Evolutionary conservation across 768 basidiomycete species (phyloP), one percentile per base, ranked within the genome.

Genomic region (Hemileccinum rubropunctum): DNA sequence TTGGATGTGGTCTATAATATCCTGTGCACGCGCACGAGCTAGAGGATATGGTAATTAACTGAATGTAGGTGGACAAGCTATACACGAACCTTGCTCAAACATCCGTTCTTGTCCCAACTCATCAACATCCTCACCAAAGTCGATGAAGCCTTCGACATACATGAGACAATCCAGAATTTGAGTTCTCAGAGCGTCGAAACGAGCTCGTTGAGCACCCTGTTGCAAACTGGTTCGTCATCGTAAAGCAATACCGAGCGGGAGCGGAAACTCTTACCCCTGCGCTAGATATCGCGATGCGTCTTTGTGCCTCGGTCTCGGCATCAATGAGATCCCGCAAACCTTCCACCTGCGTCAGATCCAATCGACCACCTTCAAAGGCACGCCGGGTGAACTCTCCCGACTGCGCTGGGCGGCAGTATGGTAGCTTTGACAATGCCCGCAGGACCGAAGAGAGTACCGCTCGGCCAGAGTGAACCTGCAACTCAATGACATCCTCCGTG

Each of bases 331-430:
- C 93, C 51, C 84, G 81, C 48, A 95, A 64, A 6, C 91, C 93
- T 62, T 95, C 93, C 1, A 91, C 91, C 68, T 95, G 87, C 0
- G 91, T 92, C 48, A 95, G 69, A 61, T 94, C 92, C 46, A 95
- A 71, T 37, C 90, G 77, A 0, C 93, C 93, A 17, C 80, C 84
- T 23, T 84, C 71, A 54, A 91, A 90, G 0, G 92, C 91, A 38
- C 88, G 83, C 23, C 85, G 78, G 13, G 93, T 94, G 60, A 95
- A 95, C 68, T 95, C 93, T 26, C 93, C 93, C 2, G 86, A 81
- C 59, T 86, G 84, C 2, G 93, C 93, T 6, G 86, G 86, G 4
- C 93, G 82, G 44, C 83, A 82, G 48, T 72, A 79, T 0, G 84
- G 80, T 9, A 92, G 50, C 15, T 65, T 66, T 11, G 83, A 77